These are phyloP conservation scores for Cercospora berteroae DNA, from an alignment of 2,329 filamentous ascomycete species.

Conservation along the genomic window DNA sequence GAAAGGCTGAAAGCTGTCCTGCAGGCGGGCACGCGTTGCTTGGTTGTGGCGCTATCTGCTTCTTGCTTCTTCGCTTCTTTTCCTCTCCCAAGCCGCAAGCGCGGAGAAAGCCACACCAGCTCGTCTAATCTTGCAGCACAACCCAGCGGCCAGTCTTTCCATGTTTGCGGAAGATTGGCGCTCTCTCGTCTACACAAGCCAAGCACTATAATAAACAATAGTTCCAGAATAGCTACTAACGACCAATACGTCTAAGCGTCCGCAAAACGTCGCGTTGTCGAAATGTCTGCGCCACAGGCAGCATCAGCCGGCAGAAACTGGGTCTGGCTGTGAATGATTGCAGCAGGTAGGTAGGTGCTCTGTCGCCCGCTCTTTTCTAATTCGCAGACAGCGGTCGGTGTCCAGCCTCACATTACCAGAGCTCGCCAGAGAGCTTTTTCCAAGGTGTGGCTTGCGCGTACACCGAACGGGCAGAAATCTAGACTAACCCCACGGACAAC, in stretches of 20 bases:
- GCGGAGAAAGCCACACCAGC: not conserved
- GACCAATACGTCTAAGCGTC: not conserved
- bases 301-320: not conserved
- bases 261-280: not conserved
- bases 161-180: not conserved
- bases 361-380: not conserved
- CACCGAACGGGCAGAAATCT: not conserved
- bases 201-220: not conserved
- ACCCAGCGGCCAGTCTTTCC: not conserved
- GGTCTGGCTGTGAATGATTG: not conserved
- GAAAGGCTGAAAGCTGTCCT: constrained; percentile 9
- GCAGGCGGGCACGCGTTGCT: not conserved
- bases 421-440: not conserved
- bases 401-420: constrained; percentile 10
- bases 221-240: constrained; percentile 6
- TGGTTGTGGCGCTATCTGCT: constrained; percentile 12
- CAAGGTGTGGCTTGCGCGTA: not conserved
- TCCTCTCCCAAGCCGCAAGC: not conserved
- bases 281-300: constrained; percentile 6
- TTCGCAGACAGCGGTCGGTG: not conserved
- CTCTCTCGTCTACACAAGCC: not conserved
- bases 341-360: not conserved
- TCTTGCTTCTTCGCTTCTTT: not conserved
- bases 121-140: constrained; percentile 17
- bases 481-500: not conserved